Percentiles rank a stretch among this genome's conserved stretches.
Evolutionary conservation across 2,329 filamentous ascomycete species (phyloP).

Genomic region (Emmonsia crescens): DNA sequence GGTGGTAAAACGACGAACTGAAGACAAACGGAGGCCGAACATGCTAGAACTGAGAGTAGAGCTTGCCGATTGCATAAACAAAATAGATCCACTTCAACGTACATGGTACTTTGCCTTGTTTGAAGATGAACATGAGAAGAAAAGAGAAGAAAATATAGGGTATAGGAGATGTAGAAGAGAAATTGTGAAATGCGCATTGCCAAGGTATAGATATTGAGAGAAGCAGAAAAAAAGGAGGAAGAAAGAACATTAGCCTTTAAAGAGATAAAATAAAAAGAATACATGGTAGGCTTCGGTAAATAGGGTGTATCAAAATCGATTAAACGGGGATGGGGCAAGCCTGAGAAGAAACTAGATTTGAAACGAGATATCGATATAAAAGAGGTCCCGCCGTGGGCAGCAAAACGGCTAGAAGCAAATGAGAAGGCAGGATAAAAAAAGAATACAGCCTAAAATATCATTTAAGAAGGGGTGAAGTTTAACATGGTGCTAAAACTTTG

Average conservation of each 20-base stretch:
- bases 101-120: not conserved
- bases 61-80: not conserved
- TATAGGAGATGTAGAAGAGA: not conserved
- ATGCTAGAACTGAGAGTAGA: not conserved
- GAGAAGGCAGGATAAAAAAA: not conserved
- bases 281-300: not conserved
- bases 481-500: not conserved
- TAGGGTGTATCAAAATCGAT: not conserved
- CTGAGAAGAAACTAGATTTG: not conserved
- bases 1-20: not conserved
- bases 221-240: not conserved
- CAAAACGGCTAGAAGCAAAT: not conserved
- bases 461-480: not conserved
- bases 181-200: not conserved
- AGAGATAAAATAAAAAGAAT: not conserved
- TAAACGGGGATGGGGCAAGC: not conserved
- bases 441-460: not conserved
- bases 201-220: not conserved
- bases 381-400: not conserved
- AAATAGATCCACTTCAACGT: not conserved
- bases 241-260: not conserved
- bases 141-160: not conserved
- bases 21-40: not conserved
- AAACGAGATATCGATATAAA: not conserved
- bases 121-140: not conserved